Evolutionary conservation across 108 stramenopile species (phyloP), one percentile per base, ranked within the genome.

Genomic region (Aureococcus anophagefferens): DNA sequence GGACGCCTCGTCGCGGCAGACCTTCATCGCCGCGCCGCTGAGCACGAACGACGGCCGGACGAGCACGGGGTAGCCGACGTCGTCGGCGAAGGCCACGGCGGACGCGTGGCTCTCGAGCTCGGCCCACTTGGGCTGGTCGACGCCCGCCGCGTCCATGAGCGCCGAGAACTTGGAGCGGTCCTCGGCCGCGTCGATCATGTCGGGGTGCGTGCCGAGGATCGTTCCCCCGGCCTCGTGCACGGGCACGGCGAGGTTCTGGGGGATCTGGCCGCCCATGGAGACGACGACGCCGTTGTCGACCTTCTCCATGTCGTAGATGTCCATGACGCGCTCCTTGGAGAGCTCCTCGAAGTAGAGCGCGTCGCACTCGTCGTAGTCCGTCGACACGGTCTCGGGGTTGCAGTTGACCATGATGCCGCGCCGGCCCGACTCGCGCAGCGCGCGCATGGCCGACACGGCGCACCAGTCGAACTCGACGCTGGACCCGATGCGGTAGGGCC

Each of bases 401-500:
- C 97, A 96, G 88, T 98, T 98, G 70, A 98, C 86, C 88, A 96
- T 88, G 46, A 90, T 91, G 35, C 89, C 84, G 79, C 90, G 86
- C 83, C 83, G 83, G 67, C 95, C 95, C 65, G 92, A 78, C 72
- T 89, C 74, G 51, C 95, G 89, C 65, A 98, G 89, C 62, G 93
- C 76, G 25, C 97, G 88, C 79, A 97, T 94, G 67, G 93, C 90
- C 74, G 89, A 90, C 33, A 98, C 97, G 71, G 89, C 95, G 81
- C 97, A 98, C 97, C 97, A 98, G 75, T 98, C 97, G 72, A 98
- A 98, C 81, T 98, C 98, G 67, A 98, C 95, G 30, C 90, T 91
- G 70, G 92, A 93, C 30, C 98, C 98, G 73, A 98, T 98, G 67
- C 98, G 78, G 85, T 98, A 98, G 35, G 93, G 90, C 64, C 98